Percentiles rank a stretch among this genome's conserved stretches.
Evolutionary conservation across 306 rosid species (phyloP).

Genomic region (Cucumis cinereus): DNA sequence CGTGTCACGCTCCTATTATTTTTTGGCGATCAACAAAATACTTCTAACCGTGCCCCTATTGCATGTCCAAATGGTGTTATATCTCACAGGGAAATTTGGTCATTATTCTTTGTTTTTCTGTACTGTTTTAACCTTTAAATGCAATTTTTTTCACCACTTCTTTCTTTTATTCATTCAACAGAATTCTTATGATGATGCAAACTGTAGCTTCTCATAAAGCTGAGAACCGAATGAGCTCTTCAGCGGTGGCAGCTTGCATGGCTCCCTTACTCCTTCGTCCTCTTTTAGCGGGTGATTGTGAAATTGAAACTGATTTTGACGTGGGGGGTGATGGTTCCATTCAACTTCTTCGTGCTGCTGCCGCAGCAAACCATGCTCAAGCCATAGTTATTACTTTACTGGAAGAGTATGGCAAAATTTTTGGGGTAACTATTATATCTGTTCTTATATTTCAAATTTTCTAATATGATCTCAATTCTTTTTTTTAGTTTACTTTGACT

Average conservation of each 20-base stretch:
- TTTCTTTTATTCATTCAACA: slow-evolving; percentile 18
- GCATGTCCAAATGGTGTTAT: not conserved
- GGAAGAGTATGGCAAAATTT: slow-evolving; percentile 65
- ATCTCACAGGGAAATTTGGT: not conserved
- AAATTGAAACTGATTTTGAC: slow-evolving; percentile 72
- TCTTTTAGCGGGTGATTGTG: slow-evolving; percentile 88
- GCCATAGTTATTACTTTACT: slow-evolving; percentile 76
- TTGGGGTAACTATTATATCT: slow-evolving; percentile 41
- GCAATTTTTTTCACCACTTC: slow-evolving; percentile 1
- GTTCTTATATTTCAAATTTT: not conserved
- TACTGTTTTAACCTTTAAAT: not conserved
- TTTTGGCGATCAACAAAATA: not conserved
- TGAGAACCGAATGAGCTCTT: slow-evolving; percentile 82
- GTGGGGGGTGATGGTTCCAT: slow-evolving; percentile 81
- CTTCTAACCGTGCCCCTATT: not conserved
- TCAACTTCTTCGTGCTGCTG: slow-evolving; percentile 94
- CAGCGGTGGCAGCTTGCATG: slow-evolving; percentile 99
- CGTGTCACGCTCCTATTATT: not conserved
- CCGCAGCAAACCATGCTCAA: slow-evolving; percentile 98
- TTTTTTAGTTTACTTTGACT: not conserved
- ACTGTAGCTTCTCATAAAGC: slow-evolving; percentile 57
- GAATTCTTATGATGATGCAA: slow-evolving; percentile 91
- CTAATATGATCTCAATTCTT: not conserved
- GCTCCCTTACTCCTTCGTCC: slow-evolving; percentile 96
- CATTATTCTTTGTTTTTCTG: not conserved